Evolutionary conservation across 139 green algal genomes (phyloP).

Genomic region (Penium margaritaceum): DNA sequence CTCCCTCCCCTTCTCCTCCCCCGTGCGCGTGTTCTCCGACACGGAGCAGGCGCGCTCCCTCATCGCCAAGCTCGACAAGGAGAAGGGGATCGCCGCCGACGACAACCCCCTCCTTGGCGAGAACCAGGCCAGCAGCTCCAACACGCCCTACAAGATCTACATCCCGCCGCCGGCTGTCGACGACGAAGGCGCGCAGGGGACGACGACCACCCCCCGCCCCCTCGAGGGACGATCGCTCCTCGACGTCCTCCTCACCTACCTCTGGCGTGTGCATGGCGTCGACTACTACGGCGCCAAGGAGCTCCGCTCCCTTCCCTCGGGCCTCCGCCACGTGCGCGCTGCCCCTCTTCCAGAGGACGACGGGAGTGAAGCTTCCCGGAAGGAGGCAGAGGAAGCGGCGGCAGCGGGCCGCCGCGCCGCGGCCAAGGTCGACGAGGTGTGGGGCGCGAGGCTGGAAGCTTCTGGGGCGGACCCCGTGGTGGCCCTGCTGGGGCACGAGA

Average conservation of each 20-base stretch:
- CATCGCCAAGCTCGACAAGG: conserved; percentile 60
- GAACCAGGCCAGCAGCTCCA: not conserved
- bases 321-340: conserved; percentile 14
- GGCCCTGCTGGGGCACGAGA: conserved; percentile 22
- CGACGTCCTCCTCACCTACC: conserved; percentile 76
- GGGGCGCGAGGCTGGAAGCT: not conserved
- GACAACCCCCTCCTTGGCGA: not conserved
- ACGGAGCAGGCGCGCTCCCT: conserved; percentile 55
- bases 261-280: conserved; percentile 81
- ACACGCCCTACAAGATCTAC: not conserved
- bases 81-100: conserved; percentile 61
- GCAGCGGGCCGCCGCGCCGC: not conserved
- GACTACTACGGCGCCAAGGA: conserved; percentile 71
- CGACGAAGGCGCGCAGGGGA: not conserved
- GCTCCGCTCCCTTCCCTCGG: conserved; percentile 17
- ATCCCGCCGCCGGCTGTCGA: not conserved
- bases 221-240: conserved; percentile 48
- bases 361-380: too few relatives aligned
- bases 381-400: too few relatives aligned
- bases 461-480: conserved; percentile 22
- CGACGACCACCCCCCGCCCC: not conserved
- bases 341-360: conserved; percentile 36
- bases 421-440: conserved; percentile 11
- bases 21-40: conserved; percentile 42
- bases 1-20: not conserved